Conservation (phyloP, 1,284 basidiomycete species). For the Sphagnurus paluster region DNA sequence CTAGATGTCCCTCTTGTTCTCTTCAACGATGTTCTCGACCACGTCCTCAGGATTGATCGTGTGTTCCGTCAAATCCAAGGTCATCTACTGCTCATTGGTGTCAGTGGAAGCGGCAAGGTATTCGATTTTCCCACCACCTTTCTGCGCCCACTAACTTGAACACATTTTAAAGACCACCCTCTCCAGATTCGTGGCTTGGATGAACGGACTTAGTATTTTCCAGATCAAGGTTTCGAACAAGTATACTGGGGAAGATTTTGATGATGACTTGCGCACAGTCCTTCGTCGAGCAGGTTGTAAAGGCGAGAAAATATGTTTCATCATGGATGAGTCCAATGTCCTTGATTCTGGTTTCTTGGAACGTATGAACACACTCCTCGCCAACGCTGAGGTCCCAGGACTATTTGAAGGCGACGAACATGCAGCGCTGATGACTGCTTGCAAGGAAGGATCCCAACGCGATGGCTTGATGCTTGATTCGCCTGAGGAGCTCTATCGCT, state of each 20-base stretch:
- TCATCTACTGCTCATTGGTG: slow-evolving; percentile 94
- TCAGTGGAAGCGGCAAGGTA: slow-evolving; percentile 97
- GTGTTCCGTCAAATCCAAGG: slow-evolving; percentile 99
- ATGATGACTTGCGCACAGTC: slow-evolving; percentile 94
- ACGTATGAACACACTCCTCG: slow-evolving; percentile 98
- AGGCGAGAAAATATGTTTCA: slow-evolving; percentile 99
- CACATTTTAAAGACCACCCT: slow-evolving; percentile 81
- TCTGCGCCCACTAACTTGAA: slow-evolving; percentile 7
- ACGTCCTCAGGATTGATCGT: slow-evolving; percentile 95
- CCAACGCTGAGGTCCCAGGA: slow-evolving; percentile 99
- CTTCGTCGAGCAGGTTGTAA: slow-evolving; percentile 95
- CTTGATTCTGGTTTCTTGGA: slow-evolving; percentile 98
- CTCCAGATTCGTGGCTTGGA: slow-evolving; percentile 99
- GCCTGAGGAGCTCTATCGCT: slow-evolving; percentile 94
- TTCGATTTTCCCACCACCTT: slow-evolving; percentile 19
- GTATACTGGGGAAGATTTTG: slow-evolving; percentile 98
- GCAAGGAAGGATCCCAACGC: slow-evolving; percentile 97
- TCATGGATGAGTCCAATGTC: slow-evolving; percentile 99
- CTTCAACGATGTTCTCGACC: slow-evolving; percentile 98
- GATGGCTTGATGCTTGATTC: slow-evolving; percentile 98
- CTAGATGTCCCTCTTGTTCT: slow-evolving; percentile 97
- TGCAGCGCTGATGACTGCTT: slow-evolving; percentile 94
- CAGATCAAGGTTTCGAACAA: slow-evolving; percentile 99
- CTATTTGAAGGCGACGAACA: slow-evolving; percentile 99
- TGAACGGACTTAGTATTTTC: slow-evolving; percentile 98